Evolutionary conservation across 768 basidiomycete genomes (phyloP), one percentile per base, ranked within the genome.

Genomic region (Lentinula guzmanii): DNA sequence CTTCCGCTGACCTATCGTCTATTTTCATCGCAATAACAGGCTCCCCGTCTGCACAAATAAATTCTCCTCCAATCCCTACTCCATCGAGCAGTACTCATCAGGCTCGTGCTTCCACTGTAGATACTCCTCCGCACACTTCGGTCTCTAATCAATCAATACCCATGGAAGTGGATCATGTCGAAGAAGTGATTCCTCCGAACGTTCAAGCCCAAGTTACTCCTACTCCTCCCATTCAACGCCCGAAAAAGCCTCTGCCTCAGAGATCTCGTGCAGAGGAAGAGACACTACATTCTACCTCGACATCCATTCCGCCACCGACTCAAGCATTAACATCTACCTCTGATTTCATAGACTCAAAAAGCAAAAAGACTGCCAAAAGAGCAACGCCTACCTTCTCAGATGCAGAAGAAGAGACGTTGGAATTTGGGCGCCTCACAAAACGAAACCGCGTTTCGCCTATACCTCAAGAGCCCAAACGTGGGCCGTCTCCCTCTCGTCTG

Each of bases 331-430:
- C 62, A 11, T 51, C 64, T 28, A 63, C 67, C 55, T 61, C 70
- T 8, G 21, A 52, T 16, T 53, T 68, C 7, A 48, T 58, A 39
- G 62, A 68, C 10, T 52, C 68, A 21, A 31, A 62, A 21, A 53
- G 61, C 6, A 67, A 70, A 60, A 65, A 65, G 55, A n/a, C 59
- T 24, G 46, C 61, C 11, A 74, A 73, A 60, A 66, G 68, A n/a
- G 69, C 72, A 48, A 61, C 70, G 43, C 54, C 35, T 6, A 61
- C 58, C 33, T 52, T 65, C 41, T 66, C 73, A 9, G 70, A 77
- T 61, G 72, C 68, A n/a, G 77, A 79, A 13, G 83, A 77, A 63
- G 82, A 83, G 59, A 76, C 75, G 33, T 74, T 84, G 5, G 74
- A 75, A 61, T 80, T 86, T 62, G 82, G 82, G 5, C 73, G 70